These are phyloP conservation scores for Phialophora tarda DNA, from an alignment of 2,329 filamentous ascomycete genomes.

Conservation along the genomic window DNA sequence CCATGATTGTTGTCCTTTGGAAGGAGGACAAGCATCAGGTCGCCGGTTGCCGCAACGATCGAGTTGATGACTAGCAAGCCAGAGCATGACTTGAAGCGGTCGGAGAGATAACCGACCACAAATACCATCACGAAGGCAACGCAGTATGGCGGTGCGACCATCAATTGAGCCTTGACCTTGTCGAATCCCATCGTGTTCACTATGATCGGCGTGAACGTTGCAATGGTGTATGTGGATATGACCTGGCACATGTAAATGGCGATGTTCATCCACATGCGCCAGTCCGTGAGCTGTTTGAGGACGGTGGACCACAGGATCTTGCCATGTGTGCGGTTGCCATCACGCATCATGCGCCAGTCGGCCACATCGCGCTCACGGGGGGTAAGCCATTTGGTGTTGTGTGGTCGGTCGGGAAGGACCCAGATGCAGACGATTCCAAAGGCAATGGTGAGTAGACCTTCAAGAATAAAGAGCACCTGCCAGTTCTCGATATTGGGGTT, in stretches of 20 bases:
- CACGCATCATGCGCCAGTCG: conserved; percentile 28
- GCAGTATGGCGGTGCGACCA: conserved; percentile 28
- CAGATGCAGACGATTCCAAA: conserved; percentile 48
- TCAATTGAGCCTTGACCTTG: conserved; percentile 51
- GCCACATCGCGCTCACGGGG: conserved; percentile 28
- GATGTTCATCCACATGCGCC: conserved; percentile 28
- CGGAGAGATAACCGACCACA: conserved; percentile 27
- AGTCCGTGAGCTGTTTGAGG: conserved; percentile 20
- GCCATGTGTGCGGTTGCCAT: conserved; percentile 30
- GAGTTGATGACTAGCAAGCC: conserved; percentile 30
- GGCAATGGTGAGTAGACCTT: conserved; percentile 45
- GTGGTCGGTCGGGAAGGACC: conserved; percentile 47
- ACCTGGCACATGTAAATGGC: conserved; percentile 31
- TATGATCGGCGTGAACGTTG: conserved; percentile 29
- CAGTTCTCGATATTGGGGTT: conserved; percentile 49
- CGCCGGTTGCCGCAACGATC: conserved; percentile 19
- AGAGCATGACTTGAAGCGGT: conserved; percentile 26
- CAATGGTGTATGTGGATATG: conserved; percentile 28
- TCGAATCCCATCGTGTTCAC: conserved; percentile 50
- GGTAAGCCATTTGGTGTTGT: conserved; percentile 44
- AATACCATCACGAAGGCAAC: conserved; percentile 29
- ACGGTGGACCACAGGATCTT: conserved; percentile 26
- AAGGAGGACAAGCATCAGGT: conserved; percentile 26
- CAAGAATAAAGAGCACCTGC: conserved; percentile 49
- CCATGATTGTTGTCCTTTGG: conserved; percentile 19